A percentile compares a stretch with the other conserved stretches of the same genome.
These are phyloP conservation scores for Rasamsonia emersonii DNA, from an alignment of 2,329 filamentous ascomycete genomes.

Conservation along the genomic window DNA sequence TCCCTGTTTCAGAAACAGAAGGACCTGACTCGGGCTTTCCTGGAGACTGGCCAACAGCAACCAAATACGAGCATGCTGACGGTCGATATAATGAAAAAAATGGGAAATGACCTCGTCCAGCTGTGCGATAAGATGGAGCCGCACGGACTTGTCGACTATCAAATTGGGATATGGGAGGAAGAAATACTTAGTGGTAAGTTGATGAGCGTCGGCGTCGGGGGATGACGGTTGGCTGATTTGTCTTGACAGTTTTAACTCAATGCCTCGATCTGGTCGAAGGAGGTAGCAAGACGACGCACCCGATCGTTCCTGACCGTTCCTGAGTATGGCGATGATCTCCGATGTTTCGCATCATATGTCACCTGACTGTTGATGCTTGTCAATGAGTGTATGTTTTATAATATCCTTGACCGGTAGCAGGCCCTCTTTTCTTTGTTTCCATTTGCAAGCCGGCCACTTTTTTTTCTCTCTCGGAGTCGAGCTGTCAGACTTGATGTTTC, in stretches of 20 bases:
- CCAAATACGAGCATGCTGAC: conserved; percentile 56
- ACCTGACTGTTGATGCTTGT: no score
- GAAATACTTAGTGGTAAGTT: conserved; percentile 71
- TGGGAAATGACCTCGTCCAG: conserved; percentile 73
- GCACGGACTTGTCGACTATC: conserved; percentile 92
- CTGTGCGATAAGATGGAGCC: conserved; percentile 82
- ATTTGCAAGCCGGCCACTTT: no score
- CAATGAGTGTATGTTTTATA: no score
- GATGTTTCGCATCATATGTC: no score
- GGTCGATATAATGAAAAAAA: conserved; percentile 60
- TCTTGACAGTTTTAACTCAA: conserved; percentile 11
- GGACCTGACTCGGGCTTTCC: conserved; percentile 55
- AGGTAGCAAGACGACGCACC: neutral
- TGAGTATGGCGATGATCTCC: no score
- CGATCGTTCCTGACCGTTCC: no score
- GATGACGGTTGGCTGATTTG: no score
- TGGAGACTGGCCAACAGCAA: conserved; percentile 50
- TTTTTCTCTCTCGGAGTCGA: no score
- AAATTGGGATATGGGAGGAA: conserved; percentile 95
- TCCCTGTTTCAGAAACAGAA: conserved; percentile 74
- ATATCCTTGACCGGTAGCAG: no score
- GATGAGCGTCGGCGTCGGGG: no score
- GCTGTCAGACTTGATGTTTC: no score
- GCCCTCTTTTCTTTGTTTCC: no score
- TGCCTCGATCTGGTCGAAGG: conserved; percentile 9